These are phyloP conservation scores for Penicillium frequentans DNA, from an alignment of 2,329 filamentous ascomycete species.

Conservation along the genomic window DNA sequence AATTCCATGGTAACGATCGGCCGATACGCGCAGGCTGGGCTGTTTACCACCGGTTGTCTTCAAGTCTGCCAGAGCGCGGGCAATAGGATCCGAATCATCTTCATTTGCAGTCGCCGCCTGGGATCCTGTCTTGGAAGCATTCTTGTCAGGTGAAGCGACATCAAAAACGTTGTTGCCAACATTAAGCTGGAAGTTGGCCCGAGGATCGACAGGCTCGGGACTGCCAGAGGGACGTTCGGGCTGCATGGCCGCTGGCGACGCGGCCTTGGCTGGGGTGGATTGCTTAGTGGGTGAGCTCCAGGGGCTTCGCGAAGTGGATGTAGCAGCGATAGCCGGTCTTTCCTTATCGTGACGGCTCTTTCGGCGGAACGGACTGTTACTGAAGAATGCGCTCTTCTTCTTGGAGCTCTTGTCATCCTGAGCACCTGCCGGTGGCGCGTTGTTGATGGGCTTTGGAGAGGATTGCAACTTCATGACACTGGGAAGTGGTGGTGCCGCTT, in stretches of 20 bases:
- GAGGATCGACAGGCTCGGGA: constrained; percentile 84
- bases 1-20: constrained; percentile 92
- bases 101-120: constrained; percentile 43
- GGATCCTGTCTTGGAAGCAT: constrained; percentile 45
- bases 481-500: not conserved
- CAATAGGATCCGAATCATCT: constrained; percentile 82
- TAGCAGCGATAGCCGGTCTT: constrained; percentile 29
- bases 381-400: constrained; percentile 83
- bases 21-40: constrained; percentile 80
- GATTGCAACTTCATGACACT: constrained; percentile 47
- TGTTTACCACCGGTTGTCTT: constrained; percentile 81
- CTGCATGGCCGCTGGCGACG: constrained; percentile 28
- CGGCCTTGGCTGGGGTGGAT: constrained; percentile 46
- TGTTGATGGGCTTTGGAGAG: constrained; percentile 62
- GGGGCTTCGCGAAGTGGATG: constrained; percentile 48
- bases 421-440: constrained; percentile 43
- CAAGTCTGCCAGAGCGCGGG: constrained; percentile 85
- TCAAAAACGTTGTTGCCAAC: constrained; percentile 96
- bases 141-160: constrained; percentile 74
- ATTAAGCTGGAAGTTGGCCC: constrained; percentile 89
- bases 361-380: constrained; percentile 86
- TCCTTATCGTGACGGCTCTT: constrained; percentile 82
- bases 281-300: constrained; percentile 51
- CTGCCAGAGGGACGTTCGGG: constrained; percentile 49
- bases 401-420: constrained; percentile 63